A percentile compares a stretch with the other conserved stretches of the same genome.
Conservation (phyloP, 257 asterid species). For the Petunia secreta region DNA sequence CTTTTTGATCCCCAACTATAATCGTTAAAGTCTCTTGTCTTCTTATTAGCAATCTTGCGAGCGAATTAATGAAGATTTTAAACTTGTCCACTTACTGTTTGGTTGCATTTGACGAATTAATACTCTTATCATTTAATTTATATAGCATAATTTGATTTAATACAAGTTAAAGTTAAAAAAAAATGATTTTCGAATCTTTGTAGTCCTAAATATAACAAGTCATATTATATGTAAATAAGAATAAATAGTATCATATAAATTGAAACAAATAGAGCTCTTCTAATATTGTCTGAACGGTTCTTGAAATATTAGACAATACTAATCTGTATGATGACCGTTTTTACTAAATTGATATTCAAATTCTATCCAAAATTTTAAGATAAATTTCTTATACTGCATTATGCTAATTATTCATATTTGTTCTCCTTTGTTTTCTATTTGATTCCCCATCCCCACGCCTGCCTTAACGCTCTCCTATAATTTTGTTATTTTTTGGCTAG, state of each 20-base stretch:
- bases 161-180: too few relatives aligned
- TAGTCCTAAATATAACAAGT: too few relatives aligned
- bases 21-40: constrained; percentile 15
- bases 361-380: not conserved
- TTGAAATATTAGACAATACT: not conserved
- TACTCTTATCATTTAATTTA: too few relatives aligned
- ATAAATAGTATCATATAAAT: too few relatives aligned
- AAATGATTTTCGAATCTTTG: too few relatives aligned
- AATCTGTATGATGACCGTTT: not conserved
- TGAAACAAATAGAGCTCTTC: too few relatives aligned
- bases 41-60: not conserved
- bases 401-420: not conserved
- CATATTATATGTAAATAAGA: too few relatives aligned
- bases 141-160: too few relatives aligned
- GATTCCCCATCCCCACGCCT: not conserved
- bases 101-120: not conserved
- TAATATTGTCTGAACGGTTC: not conserved
- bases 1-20: constrained; percentile 15
- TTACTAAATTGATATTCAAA: not conserved
- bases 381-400: not conserved
- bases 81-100: constrained; percentile 13
- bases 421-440: too few relatives aligned
- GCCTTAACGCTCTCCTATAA: not conserved
- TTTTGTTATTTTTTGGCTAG: not conserved
- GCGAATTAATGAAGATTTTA: constrained; percentile 13